These are phyloP conservation scores for Physcomitrellopsis africana DNA, from an alignment of 225 moss, liverwort and hornwort genomes.

Conservation along the genomic window DNA sequence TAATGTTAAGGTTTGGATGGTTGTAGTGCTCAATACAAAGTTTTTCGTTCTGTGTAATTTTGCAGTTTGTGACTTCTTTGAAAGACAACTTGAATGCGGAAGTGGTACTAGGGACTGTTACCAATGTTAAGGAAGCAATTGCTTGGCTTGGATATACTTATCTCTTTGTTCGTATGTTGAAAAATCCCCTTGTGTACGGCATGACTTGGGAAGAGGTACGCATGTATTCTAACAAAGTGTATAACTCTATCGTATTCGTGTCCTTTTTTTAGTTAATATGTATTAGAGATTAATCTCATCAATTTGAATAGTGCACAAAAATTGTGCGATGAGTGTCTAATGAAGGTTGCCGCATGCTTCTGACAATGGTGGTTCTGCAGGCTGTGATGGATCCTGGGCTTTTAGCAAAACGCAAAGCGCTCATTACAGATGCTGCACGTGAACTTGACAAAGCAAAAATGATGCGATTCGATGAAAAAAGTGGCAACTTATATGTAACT, in stretches of 20 bases:
- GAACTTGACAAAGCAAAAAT: conserved; percentile 97
- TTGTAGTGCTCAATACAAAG: conserved; percentile 25
- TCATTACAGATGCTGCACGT: conserved; percentile 92
- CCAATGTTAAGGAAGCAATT: conserved; percentile 91
- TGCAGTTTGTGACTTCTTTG: conserved; percentile 93
- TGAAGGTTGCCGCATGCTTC: conserved; percentile 20
- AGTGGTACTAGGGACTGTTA: conserved; percentile 94
- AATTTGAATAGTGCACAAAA: conserved; percentile 7
- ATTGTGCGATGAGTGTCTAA: conserved; percentile 12
- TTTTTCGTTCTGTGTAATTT: conserved; percentile 22
- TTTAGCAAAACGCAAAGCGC: conserved; percentile 80
- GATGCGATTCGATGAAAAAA: conserved; percentile 99
- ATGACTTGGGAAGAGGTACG: conserved; percentile 99
- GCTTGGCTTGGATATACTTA: conserved; percentile 99
- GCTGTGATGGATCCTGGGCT: conserved; percentile 88
- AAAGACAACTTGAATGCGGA: conserved; percentile 99
- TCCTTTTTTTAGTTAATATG: conserved; percentile 4
- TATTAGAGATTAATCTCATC: conserved; percentile 7
- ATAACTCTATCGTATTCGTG: conserved; percentile 7
- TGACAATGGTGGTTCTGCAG: conserved; percentile 44
- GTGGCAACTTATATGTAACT: conserved; percentile 94
- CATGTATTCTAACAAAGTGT: conserved; percentile 24
- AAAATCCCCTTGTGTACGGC: conserved; percentile 98
- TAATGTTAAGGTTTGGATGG: background rate
- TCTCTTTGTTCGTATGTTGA: conserved; percentile 91